Base-by-base conservation (phyloP, 495 filamentous ascomycete species). In the Talaromyces wortmannii region DNA sequence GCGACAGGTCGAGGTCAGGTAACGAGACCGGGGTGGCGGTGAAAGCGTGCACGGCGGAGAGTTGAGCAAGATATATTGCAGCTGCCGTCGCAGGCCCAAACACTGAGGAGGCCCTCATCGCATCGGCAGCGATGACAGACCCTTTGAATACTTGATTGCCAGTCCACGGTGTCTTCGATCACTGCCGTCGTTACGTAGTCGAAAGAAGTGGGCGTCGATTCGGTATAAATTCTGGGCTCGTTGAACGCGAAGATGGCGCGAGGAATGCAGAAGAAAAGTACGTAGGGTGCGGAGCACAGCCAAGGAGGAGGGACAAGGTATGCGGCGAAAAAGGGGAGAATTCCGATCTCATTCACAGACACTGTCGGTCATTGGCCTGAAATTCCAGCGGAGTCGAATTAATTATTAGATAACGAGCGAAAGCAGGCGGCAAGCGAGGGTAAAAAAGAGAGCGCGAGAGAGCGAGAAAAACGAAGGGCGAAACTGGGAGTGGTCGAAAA, bases 1-100 rank as follows among this genome's bases (percentile, higher is more conserved):
- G 67, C n/a, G 76, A 78, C 44, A 97, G 80, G 65, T 96, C 87
- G 68, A 99, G 78, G 57, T 92, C 84, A 48, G 91, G 83, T 42
- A 86, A 72, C 2, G 91, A 83, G 36, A 88, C 78, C 1, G 89
- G 70, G 43, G 78, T 82, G 67, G 92, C 91, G 31, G 76, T 80
- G 63, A 95, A 73, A 13, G 87, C 91, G 78, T 65, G 33, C 73
- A 63, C 36, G 73, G 57, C 55, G 62, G 50, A 23, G 10, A 82
- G 50, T 16, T 42, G 36, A 13, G 75, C 56, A 77, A 62, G 48
- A 75, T 66, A 72, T 48, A 73, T 66, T 51, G 74, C 59, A 59
- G 70, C 75, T 64, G 77, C 75, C 73, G 75, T 71, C 73, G 77
- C 69, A 69, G 75, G 68, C 71, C 72, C 70, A 67, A 78, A 76